phyloP scores from a whole-genome alignment of 257 asterid species.

The Prunella vulgaris region DNA sequence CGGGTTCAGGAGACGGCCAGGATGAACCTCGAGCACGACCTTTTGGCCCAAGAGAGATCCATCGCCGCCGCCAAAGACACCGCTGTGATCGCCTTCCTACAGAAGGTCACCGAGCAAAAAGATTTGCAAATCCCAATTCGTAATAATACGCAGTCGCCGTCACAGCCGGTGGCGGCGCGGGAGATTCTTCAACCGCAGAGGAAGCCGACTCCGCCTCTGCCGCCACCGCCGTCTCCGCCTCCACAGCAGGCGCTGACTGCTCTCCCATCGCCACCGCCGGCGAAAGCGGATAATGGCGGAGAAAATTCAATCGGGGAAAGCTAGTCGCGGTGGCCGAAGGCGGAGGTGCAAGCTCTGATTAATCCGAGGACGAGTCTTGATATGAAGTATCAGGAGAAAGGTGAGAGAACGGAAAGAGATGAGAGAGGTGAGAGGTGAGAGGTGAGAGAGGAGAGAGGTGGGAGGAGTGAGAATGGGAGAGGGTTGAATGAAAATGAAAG shows the following conservation, averaged over 20 bases:
- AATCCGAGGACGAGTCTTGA: conserved; percentile 58
- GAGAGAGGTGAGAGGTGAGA: too few relatives aligned
- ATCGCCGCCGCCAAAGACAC: conserved; percentile 65
- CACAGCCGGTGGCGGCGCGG: background rate
- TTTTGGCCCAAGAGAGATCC: conserved; percentile 69
- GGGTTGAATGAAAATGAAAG: too few relatives aligned
- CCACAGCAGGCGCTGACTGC: background rate
- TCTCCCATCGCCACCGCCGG: background rate
- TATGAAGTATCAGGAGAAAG: conserved; percentile 67
- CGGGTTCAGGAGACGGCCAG: conserved; percentile 60
- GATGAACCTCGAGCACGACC: conserved; percentile 69
- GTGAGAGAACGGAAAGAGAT: too few relatives aligned
- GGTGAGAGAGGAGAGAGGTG: too few relatives aligned
- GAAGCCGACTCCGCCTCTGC: conserved; percentile 1
- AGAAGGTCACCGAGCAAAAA: conserved; percentile 53
- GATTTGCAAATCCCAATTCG: conserved; percentile 32
- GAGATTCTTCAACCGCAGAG: conserved; percentile 13
- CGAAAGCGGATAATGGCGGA: conserved; percentile 25
- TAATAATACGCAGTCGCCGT: background rate
- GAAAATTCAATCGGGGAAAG: conserved; percentile 38
- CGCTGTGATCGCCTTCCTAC: conserved; percentile 65
- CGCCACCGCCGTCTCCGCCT: background rate
- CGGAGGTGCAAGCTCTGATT: conserved; percentile 72
- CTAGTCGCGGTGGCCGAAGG: conserved; percentile 88
- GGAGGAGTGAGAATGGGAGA: too few relatives aligned